Percentiles rank a stretch among this genome's conserved stretches.
Evolutionary conservation across 768 basidiomycete species (phyloP).

Genomic region (Suillus hirtellus): DNA sequence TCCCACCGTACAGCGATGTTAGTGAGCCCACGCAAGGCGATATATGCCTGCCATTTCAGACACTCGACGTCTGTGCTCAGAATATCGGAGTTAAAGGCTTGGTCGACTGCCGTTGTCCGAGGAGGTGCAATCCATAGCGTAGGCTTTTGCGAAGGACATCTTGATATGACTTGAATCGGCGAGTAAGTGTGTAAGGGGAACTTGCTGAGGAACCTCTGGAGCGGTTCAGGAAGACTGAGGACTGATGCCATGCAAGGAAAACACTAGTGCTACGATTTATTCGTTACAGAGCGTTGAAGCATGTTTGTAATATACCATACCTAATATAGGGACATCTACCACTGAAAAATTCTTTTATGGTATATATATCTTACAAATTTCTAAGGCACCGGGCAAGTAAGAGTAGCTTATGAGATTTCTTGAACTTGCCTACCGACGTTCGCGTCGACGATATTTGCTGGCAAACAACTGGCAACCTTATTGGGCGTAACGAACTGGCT

Average conservation of each 20-base stretch:
- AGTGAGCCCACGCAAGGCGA: conserved; percentile 56
- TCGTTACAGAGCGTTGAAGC: not conserved
- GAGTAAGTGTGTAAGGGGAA: conserved; percentile 64
- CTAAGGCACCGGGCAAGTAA: not conserved
- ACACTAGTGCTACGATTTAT: not conserved
- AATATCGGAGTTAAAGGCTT: conserved; percentile 22
- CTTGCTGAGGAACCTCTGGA: conserved; percentile 52
- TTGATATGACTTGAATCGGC: conserved; percentile 33
- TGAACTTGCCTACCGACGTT: not conserved
- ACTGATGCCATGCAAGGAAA: conserved; percentile 13
- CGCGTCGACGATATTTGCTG: not conserved
- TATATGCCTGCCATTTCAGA: conserved; percentile 86
- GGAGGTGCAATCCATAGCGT: conserved; percentile 71
- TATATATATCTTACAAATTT: not conserved
- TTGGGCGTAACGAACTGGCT: not conserved
- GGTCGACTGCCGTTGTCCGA: conserved; percentile 9
- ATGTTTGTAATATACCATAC: not conserved
- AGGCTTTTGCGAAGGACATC: conserved; percentile 33
- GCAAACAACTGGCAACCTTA: not conserved
- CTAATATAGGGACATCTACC: not conserved
- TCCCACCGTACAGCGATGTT: conserved; percentile 64
- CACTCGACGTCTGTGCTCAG: conserved; percentile 83
- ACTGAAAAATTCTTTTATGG: not conserved
- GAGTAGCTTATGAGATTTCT: not conserved
- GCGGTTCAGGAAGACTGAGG: conserved; percentile 36